These are phyloP conservation scores for Fusarium goolgardi DNA, from an alignment of 2,329 filamentous ascomycete genomes.

Conservation along the genomic window DNA sequence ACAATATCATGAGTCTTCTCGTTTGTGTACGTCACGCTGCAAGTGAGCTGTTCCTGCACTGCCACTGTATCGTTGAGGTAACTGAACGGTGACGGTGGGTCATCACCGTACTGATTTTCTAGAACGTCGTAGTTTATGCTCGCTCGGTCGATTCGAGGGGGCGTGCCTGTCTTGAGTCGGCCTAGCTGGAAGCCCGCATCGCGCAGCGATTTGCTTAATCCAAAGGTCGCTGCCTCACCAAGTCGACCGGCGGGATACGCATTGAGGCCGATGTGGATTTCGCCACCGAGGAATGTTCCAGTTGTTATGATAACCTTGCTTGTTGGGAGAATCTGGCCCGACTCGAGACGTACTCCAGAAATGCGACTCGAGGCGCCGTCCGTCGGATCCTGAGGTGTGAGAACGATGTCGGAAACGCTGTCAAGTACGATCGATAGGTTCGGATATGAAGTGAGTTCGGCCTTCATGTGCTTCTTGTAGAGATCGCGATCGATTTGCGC, in stretches of 20 bases:
- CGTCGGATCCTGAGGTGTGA: slow-evolving; percentile 57
- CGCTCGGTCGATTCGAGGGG: slow-evolving; percentile 82
- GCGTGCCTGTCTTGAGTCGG: slow-evolving; percentile 94
- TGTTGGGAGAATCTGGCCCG: slow-evolving; percentile 84
- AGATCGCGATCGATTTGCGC: slow-evolving; percentile 94
- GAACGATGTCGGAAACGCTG: slow-evolving; percentile 91
- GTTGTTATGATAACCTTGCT: slow-evolving; percentile 92
- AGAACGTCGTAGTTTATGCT: slow-evolving; percentile 83
- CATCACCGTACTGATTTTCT: slow-evolving; percentile 81
- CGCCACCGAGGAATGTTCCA: slow-evolving; percentile 92
- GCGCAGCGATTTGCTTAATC: slow-evolving; percentile 87
- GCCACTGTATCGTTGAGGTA: slow-evolving; percentile 84
- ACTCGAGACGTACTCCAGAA: slow-evolving; percentile 85
- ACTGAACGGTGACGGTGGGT: slow-evolving; percentile 90
- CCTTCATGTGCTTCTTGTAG: slow-evolving; percentile 91
- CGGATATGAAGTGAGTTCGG: slow-evolving; percentile 81
- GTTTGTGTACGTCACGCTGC: slow-evolving; percentile 90
- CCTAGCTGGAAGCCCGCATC: slow-evolving; percentile 92
- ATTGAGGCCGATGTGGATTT: slow-evolving; percentile 94
- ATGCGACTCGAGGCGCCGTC: slow-evolving; percentile 74
- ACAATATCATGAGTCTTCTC: slow-evolving; percentile 83
- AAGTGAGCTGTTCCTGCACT: slow-evolving; percentile 85
- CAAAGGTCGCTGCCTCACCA: slow-evolving; percentile 92
- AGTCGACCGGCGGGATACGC: slow-evolving; percentile 88
- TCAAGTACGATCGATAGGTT: slow-evolving; percentile 85